Percentiles rank a stretch among this genome's conserved stretches.
phyloP scores from a whole-genome alignment of 1,139 yeast species.

The Saccharomyces hybrid region DNA sequence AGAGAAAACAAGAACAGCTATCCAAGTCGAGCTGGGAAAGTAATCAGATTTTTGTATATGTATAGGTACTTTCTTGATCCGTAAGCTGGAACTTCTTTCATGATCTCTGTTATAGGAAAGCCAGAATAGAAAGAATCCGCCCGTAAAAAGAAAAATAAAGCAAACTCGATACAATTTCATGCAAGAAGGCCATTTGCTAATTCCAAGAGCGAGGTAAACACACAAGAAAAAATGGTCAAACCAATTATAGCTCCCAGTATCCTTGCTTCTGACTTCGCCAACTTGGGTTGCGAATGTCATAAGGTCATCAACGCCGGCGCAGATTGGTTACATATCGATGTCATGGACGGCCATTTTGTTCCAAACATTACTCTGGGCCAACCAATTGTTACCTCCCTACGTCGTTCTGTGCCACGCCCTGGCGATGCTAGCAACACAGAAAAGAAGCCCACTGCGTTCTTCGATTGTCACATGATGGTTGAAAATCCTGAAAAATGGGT shows the following conservation, averaged over 20 bases:
- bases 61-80: background rate
- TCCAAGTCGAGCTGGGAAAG: background rate
- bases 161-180: background rate
- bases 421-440: slow-evolving; percentile 28
- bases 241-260: slow-evolving; percentile 94
- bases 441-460: slow-evolving; percentile 48
- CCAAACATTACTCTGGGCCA: slow-evolving; percentile 94
- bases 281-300: slow-evolving; percentile 81
- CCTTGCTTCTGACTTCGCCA: slow-evolving; percentile 88
- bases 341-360: slow-evolving; percentile 98
- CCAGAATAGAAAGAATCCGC: background rate
- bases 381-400: slow-evolving; percentile 72
- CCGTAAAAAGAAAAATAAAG: background rate
- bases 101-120: background rate
- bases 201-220: background rate
- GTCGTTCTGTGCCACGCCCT: slow-evolving; percentile 66
- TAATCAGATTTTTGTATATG: background rate
- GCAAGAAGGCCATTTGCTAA: background rate
- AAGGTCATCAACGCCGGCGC: slow-evolving; percentile 69
- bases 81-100: background rate
- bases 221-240: slow-evolving; percentile 47
- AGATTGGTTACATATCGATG: slow-evolving; percentile 96
- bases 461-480: slow-evolving; percentile 99
- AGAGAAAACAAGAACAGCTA: background rate
- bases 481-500: slow-evolving; percentile 94